phyloP scores from a whole-genome alignment of 768 basidiomycete species.

The Phaeolepiota aurea region DNA sequence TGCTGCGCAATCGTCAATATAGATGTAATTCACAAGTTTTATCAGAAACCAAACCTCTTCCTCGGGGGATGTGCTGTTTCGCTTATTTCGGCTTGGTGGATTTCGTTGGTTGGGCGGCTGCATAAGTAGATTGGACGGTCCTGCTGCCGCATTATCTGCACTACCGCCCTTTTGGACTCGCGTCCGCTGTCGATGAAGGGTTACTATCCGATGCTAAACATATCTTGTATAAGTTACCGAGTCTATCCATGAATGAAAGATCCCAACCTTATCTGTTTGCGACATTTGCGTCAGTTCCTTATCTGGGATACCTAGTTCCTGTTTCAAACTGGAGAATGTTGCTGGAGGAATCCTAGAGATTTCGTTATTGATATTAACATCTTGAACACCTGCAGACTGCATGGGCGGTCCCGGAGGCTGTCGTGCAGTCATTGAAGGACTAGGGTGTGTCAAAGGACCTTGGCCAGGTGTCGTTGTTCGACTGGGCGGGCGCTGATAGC shows the following conservation, averaged over 20 bases:
- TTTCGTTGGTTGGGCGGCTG: constrained; percentile 24
- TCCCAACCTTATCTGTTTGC: constrained; percentile 50
- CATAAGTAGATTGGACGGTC: constrained; percentile 33
- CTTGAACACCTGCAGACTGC: neutral
- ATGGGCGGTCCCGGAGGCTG: constrained; percentile 28
- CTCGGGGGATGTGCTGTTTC: constrained; percentile 54
- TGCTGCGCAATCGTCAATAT: constrained; percentile 24
- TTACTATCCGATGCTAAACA: constrained; percentile 24
- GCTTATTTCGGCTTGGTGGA: constrained; percentile 30
- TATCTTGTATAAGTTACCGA: neutral
- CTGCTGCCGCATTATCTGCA: constrained; percentile 25
- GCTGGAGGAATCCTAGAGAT: constrained; percentile 28
- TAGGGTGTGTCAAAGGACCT: constrained; percentile 39
- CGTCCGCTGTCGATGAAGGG: constrained; percentile 15
- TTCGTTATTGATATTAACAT: constrained; percentile 28
- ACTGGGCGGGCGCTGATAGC: constrained; percentile 39
- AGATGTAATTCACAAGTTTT: constrained; percentile 8
- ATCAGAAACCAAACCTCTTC: too few species aligned
- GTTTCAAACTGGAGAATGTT: constrained; percentile 24
- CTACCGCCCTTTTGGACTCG: constrained; percentile 7
- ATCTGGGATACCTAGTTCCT: constrained; percentile 33
- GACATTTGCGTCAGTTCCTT: constrained; percentile 37
- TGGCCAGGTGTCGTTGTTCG: constrained; percentile 46
- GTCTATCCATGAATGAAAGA: constrained; percentile 1
- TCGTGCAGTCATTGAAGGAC: constrained; percentile 48